phyloP scores from a whole-genome alignment of 2,329 filamentous ascomycete species.

The Colletotrichum horii region DNA sequence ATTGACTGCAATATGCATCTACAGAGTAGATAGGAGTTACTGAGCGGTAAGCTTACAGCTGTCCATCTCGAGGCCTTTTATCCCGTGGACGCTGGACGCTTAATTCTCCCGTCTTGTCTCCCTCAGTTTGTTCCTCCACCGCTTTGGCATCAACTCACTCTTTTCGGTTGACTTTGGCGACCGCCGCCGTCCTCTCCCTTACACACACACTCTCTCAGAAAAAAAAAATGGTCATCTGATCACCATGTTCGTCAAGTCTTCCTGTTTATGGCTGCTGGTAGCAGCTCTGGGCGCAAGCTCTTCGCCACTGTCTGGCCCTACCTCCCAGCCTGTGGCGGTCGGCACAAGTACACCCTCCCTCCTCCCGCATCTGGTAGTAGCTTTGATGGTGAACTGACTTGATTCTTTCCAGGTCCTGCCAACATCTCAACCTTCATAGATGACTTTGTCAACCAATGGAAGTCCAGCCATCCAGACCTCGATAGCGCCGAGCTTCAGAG shows the following conservation, averaged over 20 bases:
- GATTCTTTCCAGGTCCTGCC: neutral
- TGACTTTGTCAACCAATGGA: neutral
- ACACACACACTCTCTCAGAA: neutral
- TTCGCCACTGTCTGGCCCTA: neutral
- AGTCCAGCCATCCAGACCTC: neutral
- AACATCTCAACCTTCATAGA: neutral
- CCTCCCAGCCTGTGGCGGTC: neutral
- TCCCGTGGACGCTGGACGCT: neutral
- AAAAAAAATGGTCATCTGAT: neutral
- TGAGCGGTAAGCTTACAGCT: neutral
- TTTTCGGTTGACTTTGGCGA: neutral
- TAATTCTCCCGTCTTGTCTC: neutral
- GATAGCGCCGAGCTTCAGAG: neutral
- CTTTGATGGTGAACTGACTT: neutral
- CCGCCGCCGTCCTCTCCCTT: neutral
- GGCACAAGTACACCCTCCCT: neutral
- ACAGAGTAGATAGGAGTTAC: neutral
- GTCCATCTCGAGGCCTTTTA: neutral
- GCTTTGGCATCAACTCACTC: neutral
- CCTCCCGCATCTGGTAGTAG: neutral
- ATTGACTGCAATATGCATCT: neutral
- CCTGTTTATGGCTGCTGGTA: neutral
- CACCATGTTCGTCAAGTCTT: neutral
- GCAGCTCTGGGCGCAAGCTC: neutral
- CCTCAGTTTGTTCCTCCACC: neutral